Percentiles rank a stretch among this genome's conserved stretches.
phyloP scores from a whole-genome alignment of 129 eudicot species.

The Erigeron canadensis region DNA sequence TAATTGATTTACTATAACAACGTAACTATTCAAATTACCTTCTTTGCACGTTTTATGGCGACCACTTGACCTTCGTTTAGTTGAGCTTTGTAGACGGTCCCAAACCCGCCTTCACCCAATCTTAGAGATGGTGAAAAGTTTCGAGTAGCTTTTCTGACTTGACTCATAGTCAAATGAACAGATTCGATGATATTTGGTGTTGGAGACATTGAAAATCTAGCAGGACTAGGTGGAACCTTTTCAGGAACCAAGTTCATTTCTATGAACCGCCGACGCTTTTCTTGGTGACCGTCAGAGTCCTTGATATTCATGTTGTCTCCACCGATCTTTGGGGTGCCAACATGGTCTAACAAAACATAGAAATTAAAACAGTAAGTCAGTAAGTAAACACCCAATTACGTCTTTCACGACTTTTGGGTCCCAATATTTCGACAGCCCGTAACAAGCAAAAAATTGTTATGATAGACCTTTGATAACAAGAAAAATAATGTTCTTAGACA shows the following conservation, averaged over 20 bases:
- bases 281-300: neutral
- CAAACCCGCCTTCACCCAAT: neutral
- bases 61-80: neutral
- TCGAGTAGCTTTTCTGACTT: neutral
- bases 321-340: neutral
- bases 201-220: neutral
- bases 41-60: conserved; percentile 1
- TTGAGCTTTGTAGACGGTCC: conserved; percentile 8
- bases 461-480: too few relatives aligned
- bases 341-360: conserved; percentile 6
- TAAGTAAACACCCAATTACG: too few relatives aligned
- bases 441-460: too few relatives aligned
- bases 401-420: too few relatives aligned
- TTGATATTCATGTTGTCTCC: neutral
- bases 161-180: neutral
- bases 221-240: neutral
- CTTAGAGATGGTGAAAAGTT: conserved; percentile 5
- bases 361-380: too few relatives aligned
- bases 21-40: neutral
- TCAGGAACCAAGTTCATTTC: neutral
- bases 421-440: too few relatives aligned
- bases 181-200: neutral
- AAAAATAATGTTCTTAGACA: neutral
- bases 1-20: neutral
- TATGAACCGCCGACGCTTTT: neutral